Evolutionary conservation across 2,329 filamentous ascomycete genomes (phyloP), one percentile per base, ranked within the genome.

Genomic region (Neonectria hederae): DNA sequence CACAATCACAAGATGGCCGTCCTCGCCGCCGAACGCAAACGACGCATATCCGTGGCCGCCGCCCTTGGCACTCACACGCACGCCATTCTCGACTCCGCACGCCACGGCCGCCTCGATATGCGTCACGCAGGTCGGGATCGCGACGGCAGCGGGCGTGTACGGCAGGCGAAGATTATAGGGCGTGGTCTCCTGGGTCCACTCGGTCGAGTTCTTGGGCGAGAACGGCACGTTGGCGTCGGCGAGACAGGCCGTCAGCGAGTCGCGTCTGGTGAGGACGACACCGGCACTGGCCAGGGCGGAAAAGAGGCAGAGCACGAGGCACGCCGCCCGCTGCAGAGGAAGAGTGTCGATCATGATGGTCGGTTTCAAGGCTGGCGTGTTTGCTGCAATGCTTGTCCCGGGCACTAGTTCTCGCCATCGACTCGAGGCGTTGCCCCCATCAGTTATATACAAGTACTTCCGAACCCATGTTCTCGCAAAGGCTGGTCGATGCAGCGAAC

Each of bases 31-130:
- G 11, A 76, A 76, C 63, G 83, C 82, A 59, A 81, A 84, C 42
- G 83, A 85, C 0, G 77, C 86, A 72, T 86, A 87, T 43, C 81
- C 83, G 69, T 87, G 85, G 0, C 85, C 86, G 13, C 86, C 86
- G 40, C 81, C 79, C 63, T 81, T 82, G 3, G 84, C 77, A 46
- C 84, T 84, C 3, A 87, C 82, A 52, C 84, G 83, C 26, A 84
- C 74, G 11, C 75, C 75, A 46, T 74, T 65, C 24, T 78, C 68
- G 1, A 72, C 71, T 1, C 83, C 84, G 61, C 84, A 87, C 45
- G 75, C 73, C 14, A 87, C 79, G 4, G 84, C 80, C 4, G 75
- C 76, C 6, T 81, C 75, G 17, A 87, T 77, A 9, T 86, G 79
- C 5, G 77, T 65, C 1, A 76, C 69, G 5, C 74, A 78, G 1